A percentile compares a stretch with the other conserved stretches of the same genome.
These are phyloP conservation scores for Carallia brachiata DNA, from an alignment of 345 rosid species.

Conservation along the genomic window DNA sequence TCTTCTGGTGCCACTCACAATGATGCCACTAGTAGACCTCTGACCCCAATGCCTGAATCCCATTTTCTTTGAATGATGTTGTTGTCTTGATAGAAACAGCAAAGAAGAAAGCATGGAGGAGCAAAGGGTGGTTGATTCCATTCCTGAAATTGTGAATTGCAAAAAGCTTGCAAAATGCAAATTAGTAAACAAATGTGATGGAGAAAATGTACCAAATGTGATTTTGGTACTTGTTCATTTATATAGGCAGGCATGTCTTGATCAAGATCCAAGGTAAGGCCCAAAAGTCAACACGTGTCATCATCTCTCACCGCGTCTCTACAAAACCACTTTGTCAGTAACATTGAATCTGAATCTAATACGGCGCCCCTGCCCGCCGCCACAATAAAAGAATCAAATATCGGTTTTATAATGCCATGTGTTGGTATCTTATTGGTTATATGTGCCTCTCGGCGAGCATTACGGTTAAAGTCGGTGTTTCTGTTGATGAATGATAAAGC, in stretches of 20 bases:
- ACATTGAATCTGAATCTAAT: too few relatives aligned
- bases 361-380: too few relatives aligned
- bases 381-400: too few relatives aligned
- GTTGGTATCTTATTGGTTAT: not conserved
- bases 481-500: not conserved
- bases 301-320: not conserved
- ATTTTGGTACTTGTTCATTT: not conserved
- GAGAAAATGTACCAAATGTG: not conserved
- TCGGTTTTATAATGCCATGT: not conserved
- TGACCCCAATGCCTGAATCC: too few relatives aligned
- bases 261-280: not conserved
- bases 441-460: not conserved
- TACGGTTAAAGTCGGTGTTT: constrained; percentile 3
- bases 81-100: not conserved
- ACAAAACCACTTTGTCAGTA: not conserved
- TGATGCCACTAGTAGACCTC: not conserved
- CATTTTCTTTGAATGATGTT: not conserved
- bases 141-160: not conserved
- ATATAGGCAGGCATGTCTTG: not conserved
- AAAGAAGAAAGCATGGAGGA: constrained; percentile 9
- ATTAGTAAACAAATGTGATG: not conserved
- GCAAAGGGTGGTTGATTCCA: constrained; percentile 12
- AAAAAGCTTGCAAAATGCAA: too few relatives aligned
- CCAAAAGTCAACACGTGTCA: not conserved
- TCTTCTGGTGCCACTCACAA: not conserved